phyloP scores from a whole-genome alignment of 805 yeast species.

The Candida coleopterorum region DNA sequence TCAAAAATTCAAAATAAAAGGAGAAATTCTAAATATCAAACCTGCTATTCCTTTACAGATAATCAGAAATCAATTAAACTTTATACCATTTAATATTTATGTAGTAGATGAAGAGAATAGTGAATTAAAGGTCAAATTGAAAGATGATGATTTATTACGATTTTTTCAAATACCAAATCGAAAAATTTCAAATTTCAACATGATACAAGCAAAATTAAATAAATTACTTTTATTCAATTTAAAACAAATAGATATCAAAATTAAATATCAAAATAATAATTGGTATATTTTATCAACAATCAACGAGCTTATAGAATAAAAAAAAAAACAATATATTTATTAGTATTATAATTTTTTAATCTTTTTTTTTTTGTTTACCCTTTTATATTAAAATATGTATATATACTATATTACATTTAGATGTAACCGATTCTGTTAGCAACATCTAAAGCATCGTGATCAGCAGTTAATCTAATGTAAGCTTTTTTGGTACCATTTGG shows the following conservation, averaged over 20 bases:
- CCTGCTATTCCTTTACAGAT: neutral
- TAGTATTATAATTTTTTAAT: too few relatives aligned
- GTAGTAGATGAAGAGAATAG: slow-evolving; percentile 11
- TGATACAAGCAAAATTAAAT: slow-evolving; percentile 8
- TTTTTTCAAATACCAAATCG: slow-evolving; percentile 14
- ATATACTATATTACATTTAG: too few relatives aligned
- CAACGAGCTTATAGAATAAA: neutral
- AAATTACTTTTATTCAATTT: slow-evolving; percentile 3
- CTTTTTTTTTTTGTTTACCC: too few relatives aligned
- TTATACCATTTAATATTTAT: slow-evolving; percentile 19
- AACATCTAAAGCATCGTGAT: slow-evolving; percentile 98
- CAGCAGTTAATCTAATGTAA: slow-evolving; percentile 97
- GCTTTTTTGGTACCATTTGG: slow-evolving; percentile 99
- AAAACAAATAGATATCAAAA: neutral
- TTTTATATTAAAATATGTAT: too few relatives aligned
- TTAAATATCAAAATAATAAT: slow-evolving; percentile 1
- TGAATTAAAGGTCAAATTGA: slow-evolving; percentile 17
- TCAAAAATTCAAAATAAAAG: neutral
- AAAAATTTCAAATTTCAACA: slow-evolving; percentile 8
- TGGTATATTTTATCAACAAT: neutral
- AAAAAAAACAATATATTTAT: too few relatives aligned
- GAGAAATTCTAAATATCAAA: neutral
- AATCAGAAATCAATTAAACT: slow-evolving; percentile 20
- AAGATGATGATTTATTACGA: slow-evolving; percentile 16
- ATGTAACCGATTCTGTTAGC: slow-evolving; percentile 99